Percentiles rank a stretch among this genome's conserved stretches.
Evolutionary conservation across 2,329 filamentous ascomycete genomes (phyloP).

Genomic region (Cercospora zeae-maydis): DNA sequence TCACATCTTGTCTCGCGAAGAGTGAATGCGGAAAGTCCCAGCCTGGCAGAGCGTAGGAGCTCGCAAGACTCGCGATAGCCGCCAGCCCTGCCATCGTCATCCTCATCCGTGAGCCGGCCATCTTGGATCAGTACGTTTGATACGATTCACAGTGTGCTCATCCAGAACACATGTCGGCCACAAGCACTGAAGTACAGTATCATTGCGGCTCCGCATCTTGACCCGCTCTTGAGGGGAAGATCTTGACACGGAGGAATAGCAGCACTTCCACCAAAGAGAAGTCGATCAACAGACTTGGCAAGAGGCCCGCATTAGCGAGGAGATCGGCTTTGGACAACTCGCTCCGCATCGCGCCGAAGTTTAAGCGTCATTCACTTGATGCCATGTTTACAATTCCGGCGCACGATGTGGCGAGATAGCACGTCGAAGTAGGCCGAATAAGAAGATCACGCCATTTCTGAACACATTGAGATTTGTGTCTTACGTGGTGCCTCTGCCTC

Average conservation of each 20-base stretch:
- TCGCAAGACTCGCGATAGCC: neutral
- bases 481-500: neutral
- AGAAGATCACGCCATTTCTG: too few species aligned
- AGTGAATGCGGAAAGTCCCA: slow-evolving; percentile 4
- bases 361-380: neutral
- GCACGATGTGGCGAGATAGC: neutral
- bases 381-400: neutral
- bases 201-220: slow-evolving; percentile 13
- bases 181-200: neutral
- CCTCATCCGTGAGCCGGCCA: neutral
- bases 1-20: slow-evolving; percentile 10
- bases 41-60: slow-evolving; percentile 2
- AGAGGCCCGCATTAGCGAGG: neutral
- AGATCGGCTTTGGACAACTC: neutral
- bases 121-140: neutral
- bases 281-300: neutral
- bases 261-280: slow-evolving; percentile 14
- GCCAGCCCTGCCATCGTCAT: neutral
- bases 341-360: slow-evolving; percentile 10
- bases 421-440: neutral
- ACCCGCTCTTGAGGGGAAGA: slow-evolving; percentile 5
- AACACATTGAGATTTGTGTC: neutral
- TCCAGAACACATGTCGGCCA: neutral
- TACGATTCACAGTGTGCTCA: neutral
- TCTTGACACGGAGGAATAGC: slow-evolving; percentile 6